Conservation (phyloP, 192 early-diverging fungal genomes). For the Phlyctochytrium arcticum region DNA sequence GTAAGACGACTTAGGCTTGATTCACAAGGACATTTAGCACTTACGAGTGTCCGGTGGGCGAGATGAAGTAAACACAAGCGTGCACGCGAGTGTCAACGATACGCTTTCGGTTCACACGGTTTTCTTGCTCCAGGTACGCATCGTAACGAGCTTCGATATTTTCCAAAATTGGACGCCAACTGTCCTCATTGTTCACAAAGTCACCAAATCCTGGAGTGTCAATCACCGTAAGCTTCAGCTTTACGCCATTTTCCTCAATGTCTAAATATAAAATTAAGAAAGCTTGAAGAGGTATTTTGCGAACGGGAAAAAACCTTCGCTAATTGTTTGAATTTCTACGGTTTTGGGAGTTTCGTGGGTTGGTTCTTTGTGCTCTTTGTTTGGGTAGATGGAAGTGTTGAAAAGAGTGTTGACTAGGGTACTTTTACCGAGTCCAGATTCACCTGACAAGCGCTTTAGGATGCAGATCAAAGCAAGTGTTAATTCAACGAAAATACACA, state of each 20-base stretch:
- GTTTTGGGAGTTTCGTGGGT: slow-evolving; percentile 63
- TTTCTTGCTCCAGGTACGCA: slow-evolving; percentile 82
- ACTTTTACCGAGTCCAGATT: slow-evolving; percentile 62
- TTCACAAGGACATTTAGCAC: neutral
- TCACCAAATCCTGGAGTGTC: slow-evolving; percentile 89
- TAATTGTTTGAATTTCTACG: slow-evolving; percentile 55
- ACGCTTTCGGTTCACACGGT: slow-evolving; percentile 58
- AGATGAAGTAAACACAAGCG: slow-evolving; percentile 95
- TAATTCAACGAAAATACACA: slow-evolving; percentile 7
- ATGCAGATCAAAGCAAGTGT: neutral
- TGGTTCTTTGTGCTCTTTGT: slow-evolving; percentile 71
- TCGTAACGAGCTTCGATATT: slow-evolving; percentile 94
- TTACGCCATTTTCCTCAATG: slow-evolving; percentile 96
- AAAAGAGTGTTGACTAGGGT: slow-evolving; percentile 63
- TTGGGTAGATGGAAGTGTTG: slow-evolving; percentile 76
- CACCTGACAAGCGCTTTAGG: slow-evolving; percentile 26
- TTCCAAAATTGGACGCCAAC: slow-evolving; percentile 89
- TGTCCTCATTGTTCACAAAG: slow-evolving; percentile 64
- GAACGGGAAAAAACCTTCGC: slow-evolving; percentile 32
- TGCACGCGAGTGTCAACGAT: slow-evolving; percentile 77
- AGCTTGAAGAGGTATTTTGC: neutral
- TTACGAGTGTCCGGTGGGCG: slow-evolving; percentile 85
- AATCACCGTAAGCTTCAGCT: slow-evolving; percentile 92
- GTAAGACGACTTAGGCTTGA: neutral
- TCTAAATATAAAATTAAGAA: slow-evolving; percentile 35